Evolutionary conservation across 2,329 filamentous ascomycete species (phyloP), one percentile per base, ranked within the genome.

Genomic region (Cladobotryum mycophilum): DNA sequence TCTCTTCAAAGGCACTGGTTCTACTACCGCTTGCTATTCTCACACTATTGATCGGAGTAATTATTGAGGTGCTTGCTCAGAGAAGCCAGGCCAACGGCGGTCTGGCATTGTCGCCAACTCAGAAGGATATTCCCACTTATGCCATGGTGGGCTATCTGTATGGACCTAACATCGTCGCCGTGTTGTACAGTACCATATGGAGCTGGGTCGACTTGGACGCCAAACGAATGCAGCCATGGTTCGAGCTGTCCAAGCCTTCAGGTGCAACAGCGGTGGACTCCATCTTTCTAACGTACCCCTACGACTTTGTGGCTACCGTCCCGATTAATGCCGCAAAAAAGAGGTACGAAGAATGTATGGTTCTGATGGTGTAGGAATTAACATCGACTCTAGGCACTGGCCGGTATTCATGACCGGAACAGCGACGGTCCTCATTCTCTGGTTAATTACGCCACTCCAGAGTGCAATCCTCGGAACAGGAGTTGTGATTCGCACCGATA

Each of bases 221-320:
- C 0, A 81, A 82, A 52, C 58, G 82, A 0, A 65, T 84, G 41
- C 80, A 85, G 34, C 81, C 81, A 0, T 85, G 76, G 68, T 74
- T 81, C 11, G 78, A 83, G 18, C 49, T 85, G 1, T 81, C 79
- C 0, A 74, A 70, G 9, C 13, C 56, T 0, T 56, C 60, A 0
- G 80, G 80, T 0, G 75, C 75, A 0, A 56, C 56, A 0, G 78
- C 69, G 0, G 61, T 67, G 5, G 57, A 76, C 1, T 80, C 78
- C 0, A 14, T 85, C 0, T 63, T 81, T 0, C 45, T 85, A 0
- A 68, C 74, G 0, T 85, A 85, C 36, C 80, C 80, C 0, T 67
- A 62, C 0, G 64, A 68, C 0, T 73, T 73, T 9, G 56, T 71
- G 0, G 67, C 58, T 0, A 47, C 63, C 3, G 65, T 66, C 0